Conservation (phyloP, 805 yeast species). For the Zygosaccharomyces siamensis region DNA sequence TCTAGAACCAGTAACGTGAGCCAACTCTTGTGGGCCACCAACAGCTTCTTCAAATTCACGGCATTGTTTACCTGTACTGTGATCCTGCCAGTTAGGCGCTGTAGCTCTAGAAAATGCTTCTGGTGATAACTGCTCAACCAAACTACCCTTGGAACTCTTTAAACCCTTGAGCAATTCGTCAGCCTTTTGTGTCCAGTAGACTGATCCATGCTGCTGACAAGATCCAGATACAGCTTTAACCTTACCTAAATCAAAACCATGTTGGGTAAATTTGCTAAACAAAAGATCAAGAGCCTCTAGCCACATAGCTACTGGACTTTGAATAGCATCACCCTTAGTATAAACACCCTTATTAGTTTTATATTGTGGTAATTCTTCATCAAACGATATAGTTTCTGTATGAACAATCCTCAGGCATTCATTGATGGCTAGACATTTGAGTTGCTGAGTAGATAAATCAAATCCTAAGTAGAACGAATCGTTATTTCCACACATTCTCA, state of each 20-base stretch:
- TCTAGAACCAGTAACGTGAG: slow-evolving; percentile 71
- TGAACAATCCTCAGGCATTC: slow-evolving; percentile 47
- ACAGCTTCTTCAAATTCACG: slow-evolving; percentile 52
- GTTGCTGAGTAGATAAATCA: slow-evolving; percentile 86
- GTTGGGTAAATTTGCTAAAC: slow-evolving; percentile 46
- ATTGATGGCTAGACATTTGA: slow-evolving; percentile 67
- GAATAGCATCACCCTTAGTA: slow-evolving; percentile 49
- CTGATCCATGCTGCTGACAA: slow-evolving; percentile 90
- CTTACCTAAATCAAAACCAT: slow-evolving; percentile 50
- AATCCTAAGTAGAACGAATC: slow-evolving; percentile 53
- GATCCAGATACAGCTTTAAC: slow-evolving; percentile 77
- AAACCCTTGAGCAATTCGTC: slow-evolving; percentile 39
- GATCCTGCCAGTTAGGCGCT: slow-evolving; percentile 96
- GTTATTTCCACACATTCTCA: slow-evolving; percentile 3
- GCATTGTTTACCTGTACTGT: slow-evolving; percentile 72
- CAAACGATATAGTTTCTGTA: slow-evolving; percentile 68
- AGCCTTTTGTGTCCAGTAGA: slow-evolving; percentile 63
- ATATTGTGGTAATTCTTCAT: slow-evolving; percentile 55
- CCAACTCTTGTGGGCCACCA: slow-evolving; percentile 57
- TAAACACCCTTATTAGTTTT: slow-evolving; percentile 71
- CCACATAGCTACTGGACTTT: slow-evolving; percentile 88
- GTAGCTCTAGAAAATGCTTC: slow-evolving; percentile 54
- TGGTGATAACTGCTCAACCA: slow-evolving; percentile 46
- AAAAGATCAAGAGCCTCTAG: slow-evolving; percentile 71
- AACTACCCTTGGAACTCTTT: slow-evolving; percentile 25